phyloP scores from a whole-genome alignment of 2,329 filamentous ascomycete genomes.

The Cladorrhinum sp. region DNA sequence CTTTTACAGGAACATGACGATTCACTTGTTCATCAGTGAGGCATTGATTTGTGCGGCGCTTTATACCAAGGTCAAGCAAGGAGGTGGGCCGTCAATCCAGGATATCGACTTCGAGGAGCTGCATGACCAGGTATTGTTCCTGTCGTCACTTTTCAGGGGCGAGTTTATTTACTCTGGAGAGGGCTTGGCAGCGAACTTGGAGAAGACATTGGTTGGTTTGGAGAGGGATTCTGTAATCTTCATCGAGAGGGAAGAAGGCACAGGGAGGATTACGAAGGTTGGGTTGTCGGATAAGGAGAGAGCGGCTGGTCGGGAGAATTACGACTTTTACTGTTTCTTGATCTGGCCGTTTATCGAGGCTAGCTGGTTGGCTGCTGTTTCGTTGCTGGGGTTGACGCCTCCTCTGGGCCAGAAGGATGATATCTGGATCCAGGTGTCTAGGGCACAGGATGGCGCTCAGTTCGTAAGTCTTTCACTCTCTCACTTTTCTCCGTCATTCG shows the following conservation, averaged over 20 bases:
- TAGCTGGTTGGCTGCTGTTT: slow-evolving; percentile 86
- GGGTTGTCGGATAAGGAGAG: slow-evolving; percentile 77
- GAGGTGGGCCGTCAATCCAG: slow-evolving; percentile 79
- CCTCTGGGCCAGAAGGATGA: slow-evolving; percentile 59
- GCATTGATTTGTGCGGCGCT: slow-evolving; percentile 85
- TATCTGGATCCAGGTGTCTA: slow-evolving; percentile 74
- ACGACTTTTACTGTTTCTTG: slow-evolving; percentile 97
- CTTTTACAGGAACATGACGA: slow-evolving; percentile 99
- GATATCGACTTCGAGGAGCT: slow-evolving; percentile 73
- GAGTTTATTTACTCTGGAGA: slow-evolving; percentile 97
- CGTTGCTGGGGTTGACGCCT: slow-evolving; percentile 80
- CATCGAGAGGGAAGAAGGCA: slow-evolving; percentile 54
- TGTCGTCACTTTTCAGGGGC: slow-evolving; percentile 89
- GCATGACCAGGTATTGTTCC: slow-evolving; percentile 76
- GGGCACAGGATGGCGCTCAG: slow-evolving; percentile 78
- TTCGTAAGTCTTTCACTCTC: slow-evolving; percentile 52
- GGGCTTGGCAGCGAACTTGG: slow-evolving; percentile 74
- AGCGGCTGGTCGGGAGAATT: slow-evolving; percentile 81
- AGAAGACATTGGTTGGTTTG: slow-evolving; percentile 72
- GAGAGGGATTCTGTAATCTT: slow-evolving; percentile 76
- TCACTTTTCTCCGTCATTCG: slow-evolving; percentile 6
- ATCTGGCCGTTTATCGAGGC: slow-evolving; percentile 99
- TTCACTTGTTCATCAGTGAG: slow-evolving; percentile 94
- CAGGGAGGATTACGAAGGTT: slow-evolving; percentile 56
- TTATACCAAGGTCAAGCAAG: slow-evolving; percentile 87